Evolutionary conservation across 2,329 filamentous ascomycete genomes (phyloP).

Genomic region (Trichoderma afroharzianum): DNA sequence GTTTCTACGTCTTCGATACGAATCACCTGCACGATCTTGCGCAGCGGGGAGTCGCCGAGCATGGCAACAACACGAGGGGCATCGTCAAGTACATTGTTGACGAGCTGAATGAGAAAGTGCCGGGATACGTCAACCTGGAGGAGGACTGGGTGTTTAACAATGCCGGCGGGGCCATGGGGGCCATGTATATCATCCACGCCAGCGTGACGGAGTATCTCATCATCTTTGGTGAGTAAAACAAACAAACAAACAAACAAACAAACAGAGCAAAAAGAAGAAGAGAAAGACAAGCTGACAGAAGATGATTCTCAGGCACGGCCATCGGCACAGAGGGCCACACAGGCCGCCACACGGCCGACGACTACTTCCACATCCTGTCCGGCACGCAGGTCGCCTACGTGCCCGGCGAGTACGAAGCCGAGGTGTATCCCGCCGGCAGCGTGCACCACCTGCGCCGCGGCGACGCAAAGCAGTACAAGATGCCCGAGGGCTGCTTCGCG

Average conservation of each 20-base stretch:
- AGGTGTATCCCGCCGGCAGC: slow-evolving; percentile 65
- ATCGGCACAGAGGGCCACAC: slow-evolving; percentile 84
- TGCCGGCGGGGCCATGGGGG: slow-evolving; percentile 85
- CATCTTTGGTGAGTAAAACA: slow-evolving; percentile 61
- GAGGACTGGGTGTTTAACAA: slow-evolving; percentile 93
- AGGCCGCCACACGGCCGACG: slow-evolving; percentile 85
- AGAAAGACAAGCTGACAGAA: not conserved
- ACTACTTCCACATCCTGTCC: slow-evolving; percentile 88
- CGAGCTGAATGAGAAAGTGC: slow-evolving; percentile 55
- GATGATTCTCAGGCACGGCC: slow-evolving; percentile 50
- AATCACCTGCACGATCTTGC: slow-evolving; percentile 66
- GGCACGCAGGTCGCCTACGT: slow-evolving; percentile 75
- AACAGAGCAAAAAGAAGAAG: not conserved
- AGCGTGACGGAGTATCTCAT: slow-evolving; percentile 89
- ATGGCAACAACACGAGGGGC: slow-evolving; percentile 71
- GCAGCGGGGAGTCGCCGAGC: slow-evolving; percentile 58
- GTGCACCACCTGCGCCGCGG: slow-evolving; percentile 72
- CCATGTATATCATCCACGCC: slow-evolving; percentile 85
- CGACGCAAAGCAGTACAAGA: slow-evolving; percentile 76
- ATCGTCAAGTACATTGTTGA: slow-evolving; percentile 67
- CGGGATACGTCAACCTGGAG: slow-evolving; percentile 59
- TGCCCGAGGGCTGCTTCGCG: slow-evolving; percentile 73
- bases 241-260: not conserved
- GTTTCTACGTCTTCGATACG: slow-evolving; percentile 73
- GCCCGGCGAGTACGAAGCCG: slow-evolving; percentile 62